Base-by-base conservation (phyloP, 2,329 filamentous ascomycete species). In the Neurospora crassa region DNA sequence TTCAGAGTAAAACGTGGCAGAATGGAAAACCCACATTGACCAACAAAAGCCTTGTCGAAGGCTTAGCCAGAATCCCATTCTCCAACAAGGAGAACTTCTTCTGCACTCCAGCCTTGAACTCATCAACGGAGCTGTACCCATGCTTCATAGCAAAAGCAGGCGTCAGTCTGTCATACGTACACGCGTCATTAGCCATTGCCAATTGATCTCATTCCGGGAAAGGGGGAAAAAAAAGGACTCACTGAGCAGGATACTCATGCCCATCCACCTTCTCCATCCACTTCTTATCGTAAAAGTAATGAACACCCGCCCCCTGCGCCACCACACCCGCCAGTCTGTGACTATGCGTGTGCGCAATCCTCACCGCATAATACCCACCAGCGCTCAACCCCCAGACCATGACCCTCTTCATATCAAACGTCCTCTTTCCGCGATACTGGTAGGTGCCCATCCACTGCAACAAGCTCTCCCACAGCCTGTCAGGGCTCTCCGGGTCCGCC, bases 321-420 rank as follows among this genome's bases (percentile, higher is more conserved):
- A 92, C 83, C 29, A 80, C 79, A 0, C 89, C 90, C 0, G 80
- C 79, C 24, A 92, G 79, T 11, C 80, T 79, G 0, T 82, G 77
- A 20, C 81, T 80, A 78, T 92, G 90, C n/a, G 89, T 91, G 78
- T 91, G 88, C 67, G 90, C 89, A n/a, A 88, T 83, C 20, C 90
- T 85, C 45, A 89, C 83, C 24, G 90, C 89, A 79, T 92, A 91
- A 82, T 91, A 91, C 0, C 90, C 90, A 40, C 90, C 90, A 0
- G 86, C 84, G 74, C 87, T 89, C 42, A 92, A 80, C 0, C 90
- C 90, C 89, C 90, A 92, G 67, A 84, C 86, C 72, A 89, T 79
- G 8, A 92, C 80, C 42, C 83, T 84, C 1, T 76, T 75, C 83
- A 86, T 86, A 77, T 92, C 85, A 75, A 91, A 88, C 40, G 81